phyloP scores from a whole-genome alignment of 2,329 filamentous ascomycete genomes.

The Botryosphaeria dothidea region DNA sequence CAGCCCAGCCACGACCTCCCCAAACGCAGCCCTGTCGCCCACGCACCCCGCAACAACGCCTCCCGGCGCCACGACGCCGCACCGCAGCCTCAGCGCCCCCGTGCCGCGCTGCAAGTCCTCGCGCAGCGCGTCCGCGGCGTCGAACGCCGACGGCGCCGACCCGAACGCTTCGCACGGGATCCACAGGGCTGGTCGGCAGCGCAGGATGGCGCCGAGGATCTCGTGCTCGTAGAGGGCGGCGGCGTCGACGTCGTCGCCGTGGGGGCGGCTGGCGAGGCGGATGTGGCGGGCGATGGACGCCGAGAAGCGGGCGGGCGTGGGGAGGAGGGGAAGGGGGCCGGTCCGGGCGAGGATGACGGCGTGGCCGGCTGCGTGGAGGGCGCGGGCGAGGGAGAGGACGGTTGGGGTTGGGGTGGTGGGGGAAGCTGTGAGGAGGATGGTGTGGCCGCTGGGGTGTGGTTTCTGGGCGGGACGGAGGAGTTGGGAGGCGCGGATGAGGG shows the following conservation, averaged over 20 bases:
- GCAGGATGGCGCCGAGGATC: neutral
- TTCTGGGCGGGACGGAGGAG: slow-evolving; percentile 66
- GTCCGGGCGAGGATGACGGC: neutral
- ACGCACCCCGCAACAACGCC: neutral
- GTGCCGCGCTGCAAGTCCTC: neutral
- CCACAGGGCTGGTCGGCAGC: neutral
- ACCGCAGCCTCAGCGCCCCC: neutral
- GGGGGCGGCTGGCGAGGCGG: neutral
- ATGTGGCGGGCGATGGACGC: neutral
- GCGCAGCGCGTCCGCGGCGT: neutral
- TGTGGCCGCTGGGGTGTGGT: slow-evolving; percentile 68
- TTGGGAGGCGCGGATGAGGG: slow-evolving; percentile 71
- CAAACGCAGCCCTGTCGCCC: neutral
- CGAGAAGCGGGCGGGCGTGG: neutral
- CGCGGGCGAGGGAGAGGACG: slow-evolving; percentile 2
- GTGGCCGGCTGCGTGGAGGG: neutral
- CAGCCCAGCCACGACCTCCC: neutral
- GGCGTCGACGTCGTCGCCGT: neutral
- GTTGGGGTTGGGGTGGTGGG: slow-evolving; percentile 51
- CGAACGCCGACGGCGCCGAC: neutral
- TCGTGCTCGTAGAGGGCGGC: slow-evolving; percentile 2
- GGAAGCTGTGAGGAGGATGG: slow-evolving; percentile 69
- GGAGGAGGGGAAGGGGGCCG: neutral
- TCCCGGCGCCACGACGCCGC: neutral
- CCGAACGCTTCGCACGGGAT: neutral